phyloP scores from a whole-genome alignment of 768 basidiomycete species.

The Pleurotus salmoneostramineus region DNA sequence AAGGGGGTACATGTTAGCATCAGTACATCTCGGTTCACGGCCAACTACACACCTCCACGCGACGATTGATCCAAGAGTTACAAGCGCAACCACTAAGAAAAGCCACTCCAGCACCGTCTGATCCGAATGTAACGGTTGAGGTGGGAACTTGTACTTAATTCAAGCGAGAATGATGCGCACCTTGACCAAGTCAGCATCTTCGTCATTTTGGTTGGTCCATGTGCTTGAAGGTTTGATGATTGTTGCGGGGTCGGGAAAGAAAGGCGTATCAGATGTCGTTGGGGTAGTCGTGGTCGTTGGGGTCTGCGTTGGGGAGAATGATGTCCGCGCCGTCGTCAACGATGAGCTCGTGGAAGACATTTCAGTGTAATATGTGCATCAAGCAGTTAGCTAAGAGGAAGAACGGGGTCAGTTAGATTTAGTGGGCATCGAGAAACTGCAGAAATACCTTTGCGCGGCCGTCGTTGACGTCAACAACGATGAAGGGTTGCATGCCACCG shows the following conservation, averaged over 20 bases:
- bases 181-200: slow-evolving; percentile 21
- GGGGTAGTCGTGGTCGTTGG: slow-evolving; percentile 5
- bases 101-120: slow-evolving; percentile 21
- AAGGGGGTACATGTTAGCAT: not conserved
- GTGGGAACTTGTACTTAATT: not conserved
- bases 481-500: not conserved
- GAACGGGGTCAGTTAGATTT: too few species aligned
- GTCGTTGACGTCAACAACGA: too few species aligned
- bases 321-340: not conserved
- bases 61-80: slow-evolving; percentile 13
- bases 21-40: not conserved
- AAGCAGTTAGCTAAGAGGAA: not conserved
- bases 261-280: slow-evolving; percentile 16
- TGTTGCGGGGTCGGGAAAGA: slow-evolving; percentile 21
- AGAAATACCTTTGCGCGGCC: too few species aligned
- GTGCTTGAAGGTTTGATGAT: slow-evolving; percentile 9
- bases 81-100: slow-evolving; percentile 20
- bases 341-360: not conserved
- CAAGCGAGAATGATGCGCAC: not conserved
- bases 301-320: not conserved
- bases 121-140: not conserved
- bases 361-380: not conserved
- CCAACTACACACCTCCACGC: slow-evolving; percentile 13
- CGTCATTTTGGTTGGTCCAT: slow-evolving; percentile 1
- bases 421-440: too few species aligned